A percentile compares a stretch with the other conserved stretches of the same genome.
These are phyloP conservation scores for Phytophthora sp. DNA, from an alignment of 352 stramenopile genomes.

Conservation along the genomic window DNA sequence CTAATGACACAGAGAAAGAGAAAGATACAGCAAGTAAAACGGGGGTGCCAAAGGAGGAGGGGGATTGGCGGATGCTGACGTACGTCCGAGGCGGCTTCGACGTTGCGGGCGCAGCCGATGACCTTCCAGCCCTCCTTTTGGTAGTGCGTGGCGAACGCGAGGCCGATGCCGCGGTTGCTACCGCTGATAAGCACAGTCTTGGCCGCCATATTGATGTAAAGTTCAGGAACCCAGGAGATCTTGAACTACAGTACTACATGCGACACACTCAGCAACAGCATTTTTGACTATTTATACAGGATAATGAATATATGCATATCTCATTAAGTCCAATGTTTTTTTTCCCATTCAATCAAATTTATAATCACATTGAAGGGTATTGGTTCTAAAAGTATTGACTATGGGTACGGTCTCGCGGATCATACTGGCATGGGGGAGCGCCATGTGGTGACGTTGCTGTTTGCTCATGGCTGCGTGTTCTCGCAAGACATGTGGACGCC, in stretches of 20 bases:
- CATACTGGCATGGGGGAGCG: constrained; percentile 16
- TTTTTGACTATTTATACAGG: too few species aligned
- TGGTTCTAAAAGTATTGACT: too few species aligned
- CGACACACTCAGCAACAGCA: too few species aligned
- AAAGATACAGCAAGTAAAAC: neutral
- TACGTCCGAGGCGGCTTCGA: constrained; percentile 25
- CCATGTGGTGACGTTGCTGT: constrained; percentile 39
- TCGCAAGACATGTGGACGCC: constrained; percentile 51
- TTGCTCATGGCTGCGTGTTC: constrained; percentile 47
- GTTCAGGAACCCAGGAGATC: too few species aligned
- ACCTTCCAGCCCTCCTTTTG: constrained; percentile 38
- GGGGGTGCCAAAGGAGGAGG: neutral
- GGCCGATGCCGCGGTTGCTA: constrained; percentile 39
- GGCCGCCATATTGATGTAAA: constrained; percentile 25
- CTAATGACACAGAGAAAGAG: constrained; percentile 18
- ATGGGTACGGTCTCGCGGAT: too few species aligned
- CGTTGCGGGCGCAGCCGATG: constrained; percentile 37
- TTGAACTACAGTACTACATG: too few species aligned
- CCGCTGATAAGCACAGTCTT: constrained; percentile 45
- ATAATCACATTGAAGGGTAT: too few species aligned
- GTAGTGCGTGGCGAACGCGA: constrained; percentile 41
- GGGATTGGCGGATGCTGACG: neutral
- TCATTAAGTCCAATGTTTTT: too few species aligned
- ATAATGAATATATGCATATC: too few species aligned
- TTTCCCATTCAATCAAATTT: too few species aligned